Percentiles rank a stretch among this genome's conserved stretches.
Conservation (phyloP, 768 basidiomycete species). For the Kwoniella europaea region DNA sequence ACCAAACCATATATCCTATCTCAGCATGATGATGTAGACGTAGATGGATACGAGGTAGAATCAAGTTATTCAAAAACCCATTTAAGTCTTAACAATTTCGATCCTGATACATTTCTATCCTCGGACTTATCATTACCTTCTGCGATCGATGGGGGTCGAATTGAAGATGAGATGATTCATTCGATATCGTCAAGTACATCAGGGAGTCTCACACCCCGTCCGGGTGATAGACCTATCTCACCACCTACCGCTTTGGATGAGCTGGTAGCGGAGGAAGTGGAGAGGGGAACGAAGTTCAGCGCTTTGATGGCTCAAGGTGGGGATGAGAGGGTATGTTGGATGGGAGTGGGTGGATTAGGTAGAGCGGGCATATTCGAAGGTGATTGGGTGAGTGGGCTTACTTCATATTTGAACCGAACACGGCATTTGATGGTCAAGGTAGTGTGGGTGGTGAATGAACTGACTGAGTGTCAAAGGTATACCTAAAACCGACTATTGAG, state of each 20-base stretch:
- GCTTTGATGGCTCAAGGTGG: slow-evolving; percentile 24
- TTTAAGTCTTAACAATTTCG: slow-evolving; percentile 45
- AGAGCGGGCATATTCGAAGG: slow-evolving; percentile 56
- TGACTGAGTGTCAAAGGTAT: slow-evolving; percentile 16
- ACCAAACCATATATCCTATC: slow-evolving; percentile 23
- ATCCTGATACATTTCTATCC: slow-evolving; percentile 53
- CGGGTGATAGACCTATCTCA: slow-evolving; percentile 21
- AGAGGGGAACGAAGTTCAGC: slow-evolving; percentile 33
- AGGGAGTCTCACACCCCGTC: slow-evolving; percentile 48
- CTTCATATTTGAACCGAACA: background rate
- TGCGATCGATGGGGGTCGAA: background rate
- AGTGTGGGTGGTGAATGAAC: too few species aligned
- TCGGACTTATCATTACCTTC: slow-evolving; percentile 29
- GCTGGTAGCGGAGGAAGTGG: slow-evolving; percentile 9
- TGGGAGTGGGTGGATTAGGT: slow-evolving; percentile 53
- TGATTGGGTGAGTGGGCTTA: slow-evolving; percentile 51
- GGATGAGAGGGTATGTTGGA: slow-evolving; percentile 46
- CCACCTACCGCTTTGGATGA: slow-evolving; percentile 31
- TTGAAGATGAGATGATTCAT: slow-evolving; percentile 12
- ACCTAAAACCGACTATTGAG: background rate
- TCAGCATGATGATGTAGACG: slow-evolving; percentile 3
- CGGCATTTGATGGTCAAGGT: too few species aligned
- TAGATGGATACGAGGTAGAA: slow-evolving; percentile 14
- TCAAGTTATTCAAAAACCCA: slow-evolving; percentile 29
- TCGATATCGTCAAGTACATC: slow-evolving; percentile 34